phyloP scores from a whole-genome alignment of 345 rosid genomes.

The Citrus inodora region DNA sequence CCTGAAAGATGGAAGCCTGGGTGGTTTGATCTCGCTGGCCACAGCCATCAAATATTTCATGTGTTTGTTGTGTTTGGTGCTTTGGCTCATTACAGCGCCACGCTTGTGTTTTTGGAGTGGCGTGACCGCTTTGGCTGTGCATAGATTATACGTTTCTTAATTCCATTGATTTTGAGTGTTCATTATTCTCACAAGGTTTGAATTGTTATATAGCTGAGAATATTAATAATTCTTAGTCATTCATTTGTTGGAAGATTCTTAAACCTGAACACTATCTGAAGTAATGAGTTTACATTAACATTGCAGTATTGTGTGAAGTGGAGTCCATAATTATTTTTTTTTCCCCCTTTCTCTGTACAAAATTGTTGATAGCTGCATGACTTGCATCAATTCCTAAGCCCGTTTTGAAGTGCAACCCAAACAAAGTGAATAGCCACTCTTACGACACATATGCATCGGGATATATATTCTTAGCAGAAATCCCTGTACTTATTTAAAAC shows the following conservation, averaged over 20 bases:
- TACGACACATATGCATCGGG: no score
- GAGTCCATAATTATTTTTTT: no score
- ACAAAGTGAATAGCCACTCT: no score
- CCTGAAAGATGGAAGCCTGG: constrained; percentile 88
- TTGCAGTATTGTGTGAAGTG: no score
- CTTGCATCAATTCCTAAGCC: no score
- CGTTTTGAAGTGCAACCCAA: no score
- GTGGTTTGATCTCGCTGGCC: constrained; percentile 79
- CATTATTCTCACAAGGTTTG: neutral
- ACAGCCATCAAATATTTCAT: constrained; percentile 92
- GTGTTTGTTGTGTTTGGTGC: constrained; percentile 86
- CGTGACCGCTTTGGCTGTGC: constrained; percentile 58
- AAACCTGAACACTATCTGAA: no score
- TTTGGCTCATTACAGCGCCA: constrained; percentile 83
- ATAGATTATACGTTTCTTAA: neutral
- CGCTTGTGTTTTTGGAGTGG: constrained; percentile 73
- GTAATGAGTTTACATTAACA: neutral
- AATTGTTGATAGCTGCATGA: no score
- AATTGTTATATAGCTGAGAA: neutral
- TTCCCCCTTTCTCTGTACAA: no score
- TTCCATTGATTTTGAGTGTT: neutral
- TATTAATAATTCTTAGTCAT: no score
- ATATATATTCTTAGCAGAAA: neutral
- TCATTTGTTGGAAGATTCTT: no score
- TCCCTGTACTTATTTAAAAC: neutral